phyloP scores from a whole-genome alignment of 441 rosid species.

The Gossypium davidsonii region DNA sequence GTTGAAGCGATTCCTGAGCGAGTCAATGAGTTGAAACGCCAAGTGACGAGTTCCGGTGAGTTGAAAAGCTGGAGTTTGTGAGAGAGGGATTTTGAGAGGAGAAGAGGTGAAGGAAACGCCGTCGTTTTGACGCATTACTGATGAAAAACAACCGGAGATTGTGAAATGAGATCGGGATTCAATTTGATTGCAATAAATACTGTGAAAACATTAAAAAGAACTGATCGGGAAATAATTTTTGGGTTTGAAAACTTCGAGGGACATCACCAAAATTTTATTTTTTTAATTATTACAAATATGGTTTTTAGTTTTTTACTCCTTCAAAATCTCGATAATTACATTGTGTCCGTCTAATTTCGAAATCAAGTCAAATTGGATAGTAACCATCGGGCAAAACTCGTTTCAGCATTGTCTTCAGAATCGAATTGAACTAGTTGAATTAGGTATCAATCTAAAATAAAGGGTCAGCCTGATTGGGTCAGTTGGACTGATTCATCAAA shows the following conservation, averaged over 20 bases:
- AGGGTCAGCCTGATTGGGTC: too few species aligned
- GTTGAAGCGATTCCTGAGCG: conserved; percentile 28
- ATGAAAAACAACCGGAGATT: background rate
- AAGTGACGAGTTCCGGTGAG: conserved; percentile 34
- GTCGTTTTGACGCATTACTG: conserved; percentile 37
- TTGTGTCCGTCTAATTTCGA: too few species aligned
- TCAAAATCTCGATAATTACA: too few species aligned
- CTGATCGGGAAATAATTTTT: background rate
- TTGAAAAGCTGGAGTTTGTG: conserved; percentile 30
- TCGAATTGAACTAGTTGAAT: too few species aligned
- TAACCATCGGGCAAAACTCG: too few species aligned
- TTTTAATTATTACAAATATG: too few species aligned
- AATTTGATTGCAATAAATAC: background rate
- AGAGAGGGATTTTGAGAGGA: conserved; percentile 30
- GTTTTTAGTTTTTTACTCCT: too few species aligned
- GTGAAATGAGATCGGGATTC: background rate
- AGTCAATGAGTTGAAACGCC: conserved; percentile 31
- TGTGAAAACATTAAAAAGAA: background rate
- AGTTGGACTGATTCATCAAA: too few species aligned
- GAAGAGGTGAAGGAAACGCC: conserved; percentile 48
- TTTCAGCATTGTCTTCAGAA: too few species aligned
- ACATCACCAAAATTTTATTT: too few species aligned
- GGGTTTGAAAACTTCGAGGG: background rate
- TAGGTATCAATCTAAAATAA: too few species aligned
- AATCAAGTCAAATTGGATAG: too few species aligned